These are phyloP conservation scores for Phytophthora syringae DNA, from an alignment of 352 stramenopile species.

Conservation along the genomic window DNA sequence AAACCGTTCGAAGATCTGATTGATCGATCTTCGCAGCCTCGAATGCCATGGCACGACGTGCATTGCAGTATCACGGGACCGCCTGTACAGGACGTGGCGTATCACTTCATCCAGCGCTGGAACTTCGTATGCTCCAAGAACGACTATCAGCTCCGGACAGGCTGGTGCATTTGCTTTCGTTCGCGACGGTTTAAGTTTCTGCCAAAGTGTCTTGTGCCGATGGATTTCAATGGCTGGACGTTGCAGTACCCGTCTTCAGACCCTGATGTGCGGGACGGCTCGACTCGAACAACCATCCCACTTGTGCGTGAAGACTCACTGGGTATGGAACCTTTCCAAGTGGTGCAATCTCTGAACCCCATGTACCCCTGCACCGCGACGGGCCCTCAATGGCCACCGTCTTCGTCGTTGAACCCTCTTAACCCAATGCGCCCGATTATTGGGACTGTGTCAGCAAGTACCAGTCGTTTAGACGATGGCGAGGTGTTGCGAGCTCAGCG, in stretches of 20 bases:
- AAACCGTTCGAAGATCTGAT: slow-evolving; percentile 87
- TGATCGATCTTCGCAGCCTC: slow-evolving; percentile 73
- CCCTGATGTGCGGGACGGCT: slow-evolving; percentile 41
- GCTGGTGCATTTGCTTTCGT: slow-evolving; percentile 89
- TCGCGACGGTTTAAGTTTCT: slow-evolving; percentile 86
- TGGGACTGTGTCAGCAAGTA: slow-evolving; percentile 19
- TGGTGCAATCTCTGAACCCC: slow-evolving; percentile 46
- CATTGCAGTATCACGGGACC: slow-evolving; percentile 85
- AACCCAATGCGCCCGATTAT: slow-evolving; percentile 36
- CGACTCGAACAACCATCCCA: slow-evolving; percentile 48
- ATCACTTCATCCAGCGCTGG: slow-evolving; percentile 93
- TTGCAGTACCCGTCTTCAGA: slow-evolving; percentile 77
- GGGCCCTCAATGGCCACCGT: slow-evolving; percentile 35
- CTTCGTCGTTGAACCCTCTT: slow-evolving; percentile 35
- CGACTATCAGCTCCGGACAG: slow-evolving; percentile 84
- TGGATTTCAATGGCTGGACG: slow-evolving; percentile 87
- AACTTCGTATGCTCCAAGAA: slow-evolving; percentile 92
- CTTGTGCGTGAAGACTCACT: slow-evolving; percentile 66
- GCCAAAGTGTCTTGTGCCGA: slow-evolving; percentile 85
- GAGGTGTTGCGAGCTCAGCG: slow-evolving; percentile 70
- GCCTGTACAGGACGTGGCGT: slow-evolving; percentile 85
- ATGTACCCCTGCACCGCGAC: slow-evolving; percentile 46
- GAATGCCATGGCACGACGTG: slow-evolving; percentile 92
- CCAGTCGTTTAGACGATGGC: slow-evolving; percentile 40
- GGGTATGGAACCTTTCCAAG: slow-evolving; percentile 63